Base-by-base conservation (phyloP, 306 rosid genomes). In the Dalbergia cochinchinensis region DNA sequence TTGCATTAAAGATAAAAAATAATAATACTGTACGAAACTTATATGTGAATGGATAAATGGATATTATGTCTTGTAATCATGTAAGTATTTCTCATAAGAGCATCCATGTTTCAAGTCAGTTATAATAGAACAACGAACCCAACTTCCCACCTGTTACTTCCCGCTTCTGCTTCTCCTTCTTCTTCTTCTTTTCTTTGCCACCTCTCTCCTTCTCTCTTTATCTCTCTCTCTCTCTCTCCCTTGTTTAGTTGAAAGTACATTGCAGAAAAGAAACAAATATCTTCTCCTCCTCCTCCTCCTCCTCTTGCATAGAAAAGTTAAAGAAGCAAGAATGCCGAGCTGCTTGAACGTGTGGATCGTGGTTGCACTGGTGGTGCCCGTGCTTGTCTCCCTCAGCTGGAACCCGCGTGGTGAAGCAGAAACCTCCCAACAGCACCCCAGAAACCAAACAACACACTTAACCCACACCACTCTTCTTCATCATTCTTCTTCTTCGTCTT, bases 331-430 rank as follows among this genome's bases (percentile, higher is more conserved):
- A 60, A 84, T 87, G 90, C 45, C 71, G 78, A 59, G 75, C 71
- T 87, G 76, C 69, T 64, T 83, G 58, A 69, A 62, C 75, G 15
- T 81, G 1, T 88, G 85, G 85, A 31, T 88, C 6, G 41, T 73
- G 9, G 15, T 64, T 19, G 83, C 78, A n/a, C 72, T 87, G 0
- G 8, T 73, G 1, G 16, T 82, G 59, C 70, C 90, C 0, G 80
- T 89, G 20, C 80, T 90, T 13, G 77, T 88, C 45, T 83, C 91
- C 39, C 85, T 78, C 26, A 79, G 31, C 31, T 26, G 73, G 61
- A 84, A 58, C 76, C 87, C 87, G 1, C 71, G 85, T 14, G 87
- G 84, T 1, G 86, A 87, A 14, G 47, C 19, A 8, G 0, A 57
- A 48, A 42, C 15, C 5, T 45, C 50, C 11, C 50, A 45, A 12